These are phyloP conservation scores for Pseudozyma pruni DNA, from an alignment of 1,284 basidiomycete genomes.

Conservation along the genomic window DNA sequence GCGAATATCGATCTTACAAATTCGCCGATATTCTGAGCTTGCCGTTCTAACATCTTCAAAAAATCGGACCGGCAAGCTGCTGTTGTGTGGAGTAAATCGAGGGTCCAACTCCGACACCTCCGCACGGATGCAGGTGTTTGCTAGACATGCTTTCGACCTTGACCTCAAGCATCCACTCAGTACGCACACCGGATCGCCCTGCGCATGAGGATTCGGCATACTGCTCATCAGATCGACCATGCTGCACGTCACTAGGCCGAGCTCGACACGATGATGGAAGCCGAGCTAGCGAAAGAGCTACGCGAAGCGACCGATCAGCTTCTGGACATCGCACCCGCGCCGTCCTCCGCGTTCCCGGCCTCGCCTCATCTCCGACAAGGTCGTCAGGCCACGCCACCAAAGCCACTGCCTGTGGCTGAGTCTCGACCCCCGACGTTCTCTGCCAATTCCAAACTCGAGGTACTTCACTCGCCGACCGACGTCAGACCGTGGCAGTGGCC, in stretches of 20 bases:
- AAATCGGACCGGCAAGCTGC: not conserved
- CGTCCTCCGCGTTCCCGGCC: conserved; percentile 6
- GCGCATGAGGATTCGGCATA: too few species aligned
- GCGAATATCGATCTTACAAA: not conserved
- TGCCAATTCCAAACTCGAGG: conserved; percentile 25
- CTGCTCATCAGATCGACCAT: not conserved
- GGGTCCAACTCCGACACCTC: conserved; percentile 14
- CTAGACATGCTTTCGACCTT: not conserved
- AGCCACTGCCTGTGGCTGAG: not conserved
- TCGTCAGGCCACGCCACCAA: not conserved
- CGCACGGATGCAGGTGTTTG: conserved; percentile 23
- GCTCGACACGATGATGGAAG: conserved; percentile 25
- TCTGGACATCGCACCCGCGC: conserved; percentile 29
- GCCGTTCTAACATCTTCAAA: not conserved
- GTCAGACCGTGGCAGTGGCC: conserved; percentile 43
- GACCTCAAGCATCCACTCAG: not conserved
- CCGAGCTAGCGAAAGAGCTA: conserved; percentile 42
- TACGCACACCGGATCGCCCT: too few species aligned
- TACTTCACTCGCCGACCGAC: conserved; percentile 38
- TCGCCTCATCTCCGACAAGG: conserved; percentile 14
- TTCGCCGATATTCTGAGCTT: not conserved
- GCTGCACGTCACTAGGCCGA: not conserved
- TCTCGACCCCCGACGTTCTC: conserved; percentile 14
- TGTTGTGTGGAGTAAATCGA: conserved; percentile 15
- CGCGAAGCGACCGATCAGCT: conserved; percentile 49